Base-by-base conservation (phyloP, 2,329 filamentous ascomycete genomes). In the Macrophomina pseudophaseolina region DNA sequence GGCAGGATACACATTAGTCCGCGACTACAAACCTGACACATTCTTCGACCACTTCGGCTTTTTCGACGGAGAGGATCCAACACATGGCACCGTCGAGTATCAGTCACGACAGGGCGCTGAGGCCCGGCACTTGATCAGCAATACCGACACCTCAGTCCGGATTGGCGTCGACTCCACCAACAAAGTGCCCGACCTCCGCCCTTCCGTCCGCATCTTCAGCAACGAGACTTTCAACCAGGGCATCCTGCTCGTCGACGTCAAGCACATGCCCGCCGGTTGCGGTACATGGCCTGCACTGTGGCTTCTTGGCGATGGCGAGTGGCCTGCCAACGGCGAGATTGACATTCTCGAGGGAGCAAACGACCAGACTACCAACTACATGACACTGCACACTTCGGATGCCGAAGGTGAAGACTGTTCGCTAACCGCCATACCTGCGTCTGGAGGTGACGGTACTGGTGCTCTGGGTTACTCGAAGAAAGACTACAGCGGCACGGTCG, bases 21-120 rank as follows among this genome's bases (percentile, higher is more conserved):
- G 80, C 68, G 78, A 79, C 64, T 80, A 80, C 70, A 71, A 65
- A 32, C 76, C 77, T 72, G 72, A 73, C 4, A 76, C 75, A 59
- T 84, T 84, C 74, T 84, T 82, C 69, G 73, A 79, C 68, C 71
- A 70, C 35, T 84, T 84, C 71, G 75, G 79, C 44, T 80, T 81
- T 69, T 83, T 79, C 72, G 42, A 44, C 8, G 62, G 71, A 53
- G 58, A 56, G 71, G 82, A 84, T 67, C 82, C 82, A 0, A 84
- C 82, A 2, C 71, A 80, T 56, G 80, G 80, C 7, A 78, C 79
- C 46, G 72, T 78, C 16, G 70, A 80, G 64, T 82, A 81, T 69
- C 75, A 82, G 53, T 56, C 63, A 12, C 63, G 51, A 52, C 44
- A 65, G 42, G 52, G 23, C 33, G 63, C 63, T 2, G 23, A 11